Evolutionary conservation across 345 rosid genomes (phyloP).

Genomic region (Erucastrum elatum): DNA sequence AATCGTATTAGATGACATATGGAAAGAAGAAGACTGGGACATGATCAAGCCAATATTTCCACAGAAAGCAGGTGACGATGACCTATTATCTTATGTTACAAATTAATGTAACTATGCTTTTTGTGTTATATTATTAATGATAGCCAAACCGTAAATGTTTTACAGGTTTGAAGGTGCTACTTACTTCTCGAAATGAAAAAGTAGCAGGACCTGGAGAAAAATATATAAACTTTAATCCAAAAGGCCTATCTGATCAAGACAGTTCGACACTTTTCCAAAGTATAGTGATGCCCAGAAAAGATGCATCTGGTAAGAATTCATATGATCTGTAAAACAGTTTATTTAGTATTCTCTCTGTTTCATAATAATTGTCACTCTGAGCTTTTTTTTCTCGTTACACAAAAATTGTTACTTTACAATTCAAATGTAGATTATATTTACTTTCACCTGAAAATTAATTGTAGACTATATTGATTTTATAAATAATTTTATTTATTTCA

Average conservation of each 20-base stretch:
- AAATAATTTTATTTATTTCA: too few relatives aligned
- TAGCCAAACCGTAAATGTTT: too few relatives aligned
- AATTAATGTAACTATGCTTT: not conserved
- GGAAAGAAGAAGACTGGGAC: conserved; percentile 41
- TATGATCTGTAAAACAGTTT: not conserved
- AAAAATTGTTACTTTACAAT: too few relatives aligned
- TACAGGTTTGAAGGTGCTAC: conserved; percentile 42
- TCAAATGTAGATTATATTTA: too few relatives aligned
- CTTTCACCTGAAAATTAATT: too few relatives aligned
- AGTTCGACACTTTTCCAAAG: not conserved
- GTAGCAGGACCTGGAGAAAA: conserved; percentile 9
- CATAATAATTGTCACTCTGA: too few relatives aligned
- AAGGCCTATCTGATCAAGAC: not conserved
- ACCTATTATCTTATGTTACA: not conserved
- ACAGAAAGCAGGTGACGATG: not conserved
- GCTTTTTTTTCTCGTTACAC: too few relatives aligned
- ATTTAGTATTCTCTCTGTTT: too few relatives aligned
- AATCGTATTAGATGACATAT: conserved; percentile 51
- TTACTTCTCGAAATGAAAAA: conserved; percentile 45
- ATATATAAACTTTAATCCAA: not conserved
- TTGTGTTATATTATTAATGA: too few relatives aligned
- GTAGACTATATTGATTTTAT: too few relatives aligned
- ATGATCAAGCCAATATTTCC: conserved; percentile 9
- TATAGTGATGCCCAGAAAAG: not conserved
- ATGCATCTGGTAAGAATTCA: conserved; percentile 39